These are phyloP conservation scores for Neopestalotiopsis rosae DNA, from an alignment of 2,329 filamentous ascomycete genomes.

Conservation along the genomic window DNA sequence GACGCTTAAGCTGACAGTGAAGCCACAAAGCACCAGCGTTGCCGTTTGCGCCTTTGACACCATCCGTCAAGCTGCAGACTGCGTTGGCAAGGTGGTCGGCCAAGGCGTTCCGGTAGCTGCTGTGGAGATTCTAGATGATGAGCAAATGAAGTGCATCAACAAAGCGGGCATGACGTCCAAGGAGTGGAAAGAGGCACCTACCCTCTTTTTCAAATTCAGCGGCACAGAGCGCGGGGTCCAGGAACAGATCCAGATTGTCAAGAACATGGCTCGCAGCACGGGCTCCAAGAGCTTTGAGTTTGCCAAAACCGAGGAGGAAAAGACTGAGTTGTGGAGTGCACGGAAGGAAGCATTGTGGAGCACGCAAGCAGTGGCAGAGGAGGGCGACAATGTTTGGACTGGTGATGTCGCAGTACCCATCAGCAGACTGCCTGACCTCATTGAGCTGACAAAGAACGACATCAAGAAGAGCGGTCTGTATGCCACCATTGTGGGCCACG, in stretches of 20 bases:
- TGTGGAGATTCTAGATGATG: constrained; percentile 80
- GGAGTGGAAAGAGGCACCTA: constrained; percentile 67
- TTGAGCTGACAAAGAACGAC: constrained; percentile 75
- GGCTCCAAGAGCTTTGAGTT: constrained; percentile 79
- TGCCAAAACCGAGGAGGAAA: constrained; percentile 71
- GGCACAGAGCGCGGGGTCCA: constrained; percentile 72
- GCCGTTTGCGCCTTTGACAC: constrained; percentile 60
- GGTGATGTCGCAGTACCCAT: constrained; percentile 87
- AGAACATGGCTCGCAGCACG: constrained; percentile 42
- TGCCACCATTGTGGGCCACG: constrained; percentile 72
- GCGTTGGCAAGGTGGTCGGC: constrained; percentile 73
- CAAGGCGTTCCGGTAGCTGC: constrained; percentile 78
- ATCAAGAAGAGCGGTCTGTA: constrained; percentile 62
- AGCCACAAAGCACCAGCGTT: constrained; percentile 75
- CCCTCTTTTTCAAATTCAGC: constrained; percentile 75
- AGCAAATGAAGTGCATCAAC: constrained; percentile 70
- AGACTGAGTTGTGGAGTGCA: constrained; percentile 80
- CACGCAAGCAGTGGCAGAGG: constrained; percentile 70
- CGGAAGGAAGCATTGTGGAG: constrained; percentile 86
- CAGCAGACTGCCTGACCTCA: constrained; percentile 73
- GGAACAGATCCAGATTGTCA: constrained; percentile 67
- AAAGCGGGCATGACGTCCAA: constrained; percentile 61
- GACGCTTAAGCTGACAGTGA: constrained; percentile 75
- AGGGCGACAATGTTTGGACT: constrained; percentile 79
- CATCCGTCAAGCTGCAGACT: constrained; percentile 70